These are phyloP conservation scores for Lotus japonicus DNA, from an alignment of 306 rosid genomes.

Conservation along the genomic window DNA sequence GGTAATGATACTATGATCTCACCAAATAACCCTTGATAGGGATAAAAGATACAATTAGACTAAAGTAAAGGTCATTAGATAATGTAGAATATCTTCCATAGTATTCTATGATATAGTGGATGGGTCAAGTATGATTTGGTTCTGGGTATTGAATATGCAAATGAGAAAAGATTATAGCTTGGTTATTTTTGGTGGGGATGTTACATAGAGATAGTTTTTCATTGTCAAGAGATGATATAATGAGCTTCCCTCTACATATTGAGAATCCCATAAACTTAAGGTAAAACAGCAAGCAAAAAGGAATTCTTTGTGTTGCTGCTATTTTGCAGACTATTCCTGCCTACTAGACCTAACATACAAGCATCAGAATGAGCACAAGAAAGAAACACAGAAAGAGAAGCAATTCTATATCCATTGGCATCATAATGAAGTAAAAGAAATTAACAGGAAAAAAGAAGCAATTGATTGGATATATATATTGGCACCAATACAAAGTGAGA, in stretches of 20 bases:
- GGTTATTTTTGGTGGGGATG: not conserved
- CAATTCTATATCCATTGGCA: not conserved
- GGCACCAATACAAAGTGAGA: constrained; percentile 16
- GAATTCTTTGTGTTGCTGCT: not conserved
- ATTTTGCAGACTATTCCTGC: not conserved
- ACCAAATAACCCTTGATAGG: not conserved
- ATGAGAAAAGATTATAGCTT: not conserved
- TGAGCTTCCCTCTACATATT: not conserved
- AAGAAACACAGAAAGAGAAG: not conserved
- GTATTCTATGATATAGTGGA: not conserved
- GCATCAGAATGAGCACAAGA: constrained; percentile 12
- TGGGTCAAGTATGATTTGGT: not conserved
- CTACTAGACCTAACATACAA: constrained; percentile 5
- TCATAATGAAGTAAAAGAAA: not conserved
- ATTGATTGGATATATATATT: not conserved
- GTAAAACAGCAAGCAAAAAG: not conserved
- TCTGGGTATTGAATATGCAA: not conserved
- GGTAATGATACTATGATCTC: constrained; percentile 5
- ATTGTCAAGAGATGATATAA: not conserved
- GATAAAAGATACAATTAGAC: not conserved
- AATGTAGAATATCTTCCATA: not conserved
- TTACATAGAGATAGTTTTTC: not conserved
- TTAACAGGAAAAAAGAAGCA: not conserved
- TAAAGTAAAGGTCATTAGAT: not conserved
- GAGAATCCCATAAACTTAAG: not conserved